Base-by-base conservation (phyloP, 139 green algal species). In the Tetradesmus obliquus region DNA sequence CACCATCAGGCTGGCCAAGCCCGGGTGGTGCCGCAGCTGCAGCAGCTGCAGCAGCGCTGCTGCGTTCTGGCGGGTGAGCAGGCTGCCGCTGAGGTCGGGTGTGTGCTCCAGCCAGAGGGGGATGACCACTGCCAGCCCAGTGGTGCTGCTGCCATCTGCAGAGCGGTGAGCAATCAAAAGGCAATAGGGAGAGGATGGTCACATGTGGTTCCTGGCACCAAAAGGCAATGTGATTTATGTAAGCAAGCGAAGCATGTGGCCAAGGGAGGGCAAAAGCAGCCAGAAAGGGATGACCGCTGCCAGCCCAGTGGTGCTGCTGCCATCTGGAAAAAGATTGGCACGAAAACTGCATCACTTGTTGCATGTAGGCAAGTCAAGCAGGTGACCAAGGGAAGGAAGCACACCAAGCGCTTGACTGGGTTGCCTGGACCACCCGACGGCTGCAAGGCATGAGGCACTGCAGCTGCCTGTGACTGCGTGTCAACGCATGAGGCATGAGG, bases 11-110 rank as follows among this genome's bases (percentile, higher is more conserved):
- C 91, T 82, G 17, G 92, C 92, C 7, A 98, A 91, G 6, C 96
- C 96, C 0, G 94, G 91, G 88, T 97, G 93, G 66, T 91, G 92
- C 94, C 96, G 96, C 79, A 94, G 86, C 6, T 87, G 58, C 92
- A 97, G 91, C 53, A 95, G 91, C 45, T 88, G 55, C 88, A 94
- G 72, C 69, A 96, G 89, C 22, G 93, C 92, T 57, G 74, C 93
- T 13, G 86, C 84, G 9, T 45, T 71, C 45, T 87, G 57, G 13
- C 57, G 55, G 9, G 58, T 91, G 7, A 80, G 79, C 88, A 91
- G 22, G 88, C 32, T 79, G 20, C 74, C 72, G 1, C 32, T 45
- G 1, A 91, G 15, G 76, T 91, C 88, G 5, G 76, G 13, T 15
- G 88, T 80, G 76, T 86, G 88, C 89, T 91, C 60, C 5, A 88